Conservation (phyloP, 23 red algal genomes). For the Rhodosorus marinus region DNA sequence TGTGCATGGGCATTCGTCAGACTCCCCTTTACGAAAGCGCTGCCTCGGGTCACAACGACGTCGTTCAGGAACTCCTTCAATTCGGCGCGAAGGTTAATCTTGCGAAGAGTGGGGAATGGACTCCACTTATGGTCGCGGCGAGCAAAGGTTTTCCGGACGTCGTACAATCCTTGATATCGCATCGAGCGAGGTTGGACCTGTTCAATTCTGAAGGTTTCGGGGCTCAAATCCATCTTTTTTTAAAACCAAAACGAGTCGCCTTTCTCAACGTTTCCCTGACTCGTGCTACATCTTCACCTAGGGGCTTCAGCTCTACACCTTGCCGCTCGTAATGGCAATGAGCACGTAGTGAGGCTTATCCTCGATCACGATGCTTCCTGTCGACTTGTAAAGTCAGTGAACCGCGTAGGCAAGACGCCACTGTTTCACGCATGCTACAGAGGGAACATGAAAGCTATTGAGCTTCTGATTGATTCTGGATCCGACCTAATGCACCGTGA, state of each 20-base stretch:
- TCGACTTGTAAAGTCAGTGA: no score
- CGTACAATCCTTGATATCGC: constrained; percentile 1
- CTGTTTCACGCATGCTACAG: no score
- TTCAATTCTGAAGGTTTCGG: constrained; percentile 5
- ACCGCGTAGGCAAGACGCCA: no score
- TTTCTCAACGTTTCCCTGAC: no score
- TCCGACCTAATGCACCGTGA: no score
- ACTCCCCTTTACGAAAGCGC: constrained; percentile 20
- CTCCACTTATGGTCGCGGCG: constrained; percentile 15
- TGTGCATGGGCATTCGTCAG: no score
- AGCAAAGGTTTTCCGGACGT: not conserved
- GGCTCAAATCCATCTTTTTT: no score
- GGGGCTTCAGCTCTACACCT: constrained; percentile 17
- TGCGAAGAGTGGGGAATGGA: constrained; percentile 31
- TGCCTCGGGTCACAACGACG: constrained; percentile 1
- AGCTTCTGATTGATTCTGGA: no score
- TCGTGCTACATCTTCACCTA: no score
- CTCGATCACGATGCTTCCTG: not conserved
- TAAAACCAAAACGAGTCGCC: no score
- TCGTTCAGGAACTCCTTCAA: constrained; percentile 1
- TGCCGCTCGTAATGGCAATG: not conserved
- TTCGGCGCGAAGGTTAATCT: constrained; percentile 9
- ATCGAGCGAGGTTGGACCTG: constrained; percentile 1
- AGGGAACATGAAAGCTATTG: no score
- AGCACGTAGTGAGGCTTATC: not conserved